Conservation (phyloP, 495 filamentous ascomycete species). For the Aspergillus mulundensis region DNA sequence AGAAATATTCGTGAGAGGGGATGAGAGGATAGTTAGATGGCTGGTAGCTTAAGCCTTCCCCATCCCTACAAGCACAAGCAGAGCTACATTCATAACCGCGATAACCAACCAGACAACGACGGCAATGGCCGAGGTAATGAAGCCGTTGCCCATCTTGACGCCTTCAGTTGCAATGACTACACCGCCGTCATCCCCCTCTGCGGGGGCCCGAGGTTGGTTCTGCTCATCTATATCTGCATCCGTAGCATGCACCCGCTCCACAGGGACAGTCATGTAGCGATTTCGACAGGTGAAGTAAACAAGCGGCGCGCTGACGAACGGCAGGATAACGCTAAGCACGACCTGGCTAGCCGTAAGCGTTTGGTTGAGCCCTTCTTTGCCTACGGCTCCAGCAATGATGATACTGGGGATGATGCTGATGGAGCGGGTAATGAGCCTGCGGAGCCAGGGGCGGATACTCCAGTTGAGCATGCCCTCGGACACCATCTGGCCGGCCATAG, state of each 20-base stretch:
- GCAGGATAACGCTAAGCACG: constrained; percentile 72
- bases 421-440: constrained; percentile 63
- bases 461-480: constrained; percentile 74
- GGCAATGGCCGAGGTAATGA: constrained; percentile 51
- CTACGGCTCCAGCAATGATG: constrained; percentile 76
- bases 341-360: constrained; percentile 78
- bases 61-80: constrained; percentile 63
- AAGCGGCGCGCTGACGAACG: constrained; percentile 76
- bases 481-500: constrained; percentile 81
- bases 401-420: constrained; percentile 79
- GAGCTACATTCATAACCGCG: constrained; percentile 67
- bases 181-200: background rate
- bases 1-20: background rate
- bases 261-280: constrained; percentile 72
- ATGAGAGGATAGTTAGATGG: too few relatives aligned
- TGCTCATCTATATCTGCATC: background rate
- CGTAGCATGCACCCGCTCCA: constrained; percentile 22
- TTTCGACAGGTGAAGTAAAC: constrained; percentile 84
- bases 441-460: constrained; percentile 65
- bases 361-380: constrained; percentile 63
- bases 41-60: constrained; percentile 40
- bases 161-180: constrained; percentile 20
- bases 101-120: constrained; percentile 65
- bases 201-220: background rate
- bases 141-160: constrained; percentile 60